Evolutionary conservation across 2,329 filamentous ascomycete genomes (phyloP), one percentile per base, ranked within the genome.

Genomic region (Hypoxylon sp.): DNA sequence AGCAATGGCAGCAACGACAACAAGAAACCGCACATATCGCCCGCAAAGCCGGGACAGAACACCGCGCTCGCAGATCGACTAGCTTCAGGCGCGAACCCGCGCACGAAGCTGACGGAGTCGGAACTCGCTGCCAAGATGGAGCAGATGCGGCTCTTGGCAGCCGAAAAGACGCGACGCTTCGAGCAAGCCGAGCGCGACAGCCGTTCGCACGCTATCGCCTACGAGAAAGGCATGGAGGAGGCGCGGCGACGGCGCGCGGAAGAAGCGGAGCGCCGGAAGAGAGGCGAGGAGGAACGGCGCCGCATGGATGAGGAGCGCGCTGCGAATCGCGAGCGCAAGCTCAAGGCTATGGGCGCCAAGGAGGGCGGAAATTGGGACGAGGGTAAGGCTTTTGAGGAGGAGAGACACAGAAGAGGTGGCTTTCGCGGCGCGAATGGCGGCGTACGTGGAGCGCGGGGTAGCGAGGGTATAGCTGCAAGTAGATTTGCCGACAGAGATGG

Each of bases 51-150:
- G 11, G 78, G 80, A 37, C 74, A 74, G 42, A 81, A 80, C 68
- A 79, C 78, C 11, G 76, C 76, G 3, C 74, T 75, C 22, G 77
- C 79, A 5, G 78, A 82, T 48, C 86, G 87, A 9, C 75, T 86
- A 9, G 80, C 81, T 59, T 88, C 86, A 1, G 87, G 87, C 65
- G 85, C 83, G 11, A 89, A 88, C 78, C 87, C 87, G 24, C 86
- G 87, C 10, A 84, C 85, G 24, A 90, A 90, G 78, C 83, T 89
- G 29, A 89, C 87, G 0, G 87, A 90, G 0, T 79, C 81, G 0
- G 86, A 91, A 77, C 83, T 90, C 3, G 81, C 86, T 0, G 84
- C 81, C 66, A 89, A 88, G 75, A 88, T 90, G 84, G 86, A 86
- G 72, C 81, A 86, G 75, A 89, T 89, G 85, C 87, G 87, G 63